Percentiles rank a stretch among this genome's conserved stretches.
Evolutionary conservation across 2,329 filamentous ascomycete genomes (phyloP).

Genomic region (Epichloe typhina): DNA sequence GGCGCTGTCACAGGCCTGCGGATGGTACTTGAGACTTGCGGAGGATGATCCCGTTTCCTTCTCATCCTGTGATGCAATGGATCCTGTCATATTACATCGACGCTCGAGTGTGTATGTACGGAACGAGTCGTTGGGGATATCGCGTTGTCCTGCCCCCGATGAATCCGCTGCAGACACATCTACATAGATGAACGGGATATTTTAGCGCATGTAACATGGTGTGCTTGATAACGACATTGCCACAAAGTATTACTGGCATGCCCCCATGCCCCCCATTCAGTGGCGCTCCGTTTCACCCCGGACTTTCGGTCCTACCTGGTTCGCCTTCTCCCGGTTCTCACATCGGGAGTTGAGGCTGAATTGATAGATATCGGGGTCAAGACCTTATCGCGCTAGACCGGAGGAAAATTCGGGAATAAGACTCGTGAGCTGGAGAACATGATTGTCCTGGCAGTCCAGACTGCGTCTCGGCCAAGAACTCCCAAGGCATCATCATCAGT

Average conservation of each 20-base stretch:
- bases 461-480: background rate
- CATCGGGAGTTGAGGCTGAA: background rate
- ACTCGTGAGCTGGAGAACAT: background rate
- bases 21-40: too few species aligned
- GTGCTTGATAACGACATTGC: background rate
- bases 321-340: background rate
- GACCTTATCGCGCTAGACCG: background rate
- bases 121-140: background rate
- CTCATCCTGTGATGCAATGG: too few species aligned
- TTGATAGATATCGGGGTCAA: background rate
- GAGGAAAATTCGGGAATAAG: too few species aligned
- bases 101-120: background rate
- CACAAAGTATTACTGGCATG: background rate
- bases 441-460: background rate
- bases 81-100: too few species aligned
- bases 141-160: background rate
- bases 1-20: too few species aligned
- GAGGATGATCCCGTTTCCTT: too few species aligned
- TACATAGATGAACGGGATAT: too few species aligned
- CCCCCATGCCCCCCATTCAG: background rate
- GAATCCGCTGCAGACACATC: background rate
- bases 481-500: background rate
- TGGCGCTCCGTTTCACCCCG: slow-evolving; percentile 1
- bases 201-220: too few species aligned
- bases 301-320: slow-evolving; percentile 2